phyloP scores from a whole-genome alignment of 306 rosid genomes.

The Malus asiatica region DNA sequence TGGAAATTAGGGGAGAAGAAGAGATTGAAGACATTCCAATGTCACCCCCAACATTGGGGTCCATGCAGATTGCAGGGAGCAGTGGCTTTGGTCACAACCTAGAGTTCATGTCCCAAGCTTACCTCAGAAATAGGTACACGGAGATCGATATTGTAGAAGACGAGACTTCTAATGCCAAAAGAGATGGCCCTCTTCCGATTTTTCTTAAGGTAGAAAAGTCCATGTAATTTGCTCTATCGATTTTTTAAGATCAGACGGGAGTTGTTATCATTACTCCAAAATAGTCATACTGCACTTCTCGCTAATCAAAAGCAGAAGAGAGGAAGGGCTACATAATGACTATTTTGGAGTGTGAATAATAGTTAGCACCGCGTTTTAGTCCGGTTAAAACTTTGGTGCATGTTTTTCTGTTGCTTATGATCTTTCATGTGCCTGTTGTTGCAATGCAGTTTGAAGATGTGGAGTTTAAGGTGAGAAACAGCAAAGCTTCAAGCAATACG shows the following conservation, averaged over 20 bases:
- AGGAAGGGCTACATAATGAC: too few species aligned
- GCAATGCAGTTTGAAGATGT: constrained; percentile 87
- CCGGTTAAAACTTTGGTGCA: too few species aligned
- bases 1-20: constrained; percentile 62
- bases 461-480: constrained; percentile 61
- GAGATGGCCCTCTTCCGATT: constrained; percentile 66
- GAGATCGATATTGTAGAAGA: constrained; percentile 49
- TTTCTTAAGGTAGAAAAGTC: constrained; percentile 55
- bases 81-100: constrained; percentile 49
- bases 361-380: too few species aligned
- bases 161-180: constrained; percentile 29
- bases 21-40: constrained; percentile 56
- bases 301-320: too few species aligned
- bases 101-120: constrained; percentile 59
- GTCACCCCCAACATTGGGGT: constrained; percentile 43
- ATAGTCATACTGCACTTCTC: too few species aligned
- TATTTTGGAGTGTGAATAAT: too few species aligned
- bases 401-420: not conserved
- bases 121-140: constrained; percentile 44
- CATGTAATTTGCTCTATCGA: too few species aligned
- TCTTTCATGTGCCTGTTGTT: not conserved
- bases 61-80: constrained; percentile 58
- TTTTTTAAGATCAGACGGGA: too few species aligned
- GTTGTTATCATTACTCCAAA: too few species aligned
- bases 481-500: constrained; percentile 30